Evolutionary conservation across 768 basidiomycete species (phyloP).

Genomic region (Suillus brevipes): DNA sequence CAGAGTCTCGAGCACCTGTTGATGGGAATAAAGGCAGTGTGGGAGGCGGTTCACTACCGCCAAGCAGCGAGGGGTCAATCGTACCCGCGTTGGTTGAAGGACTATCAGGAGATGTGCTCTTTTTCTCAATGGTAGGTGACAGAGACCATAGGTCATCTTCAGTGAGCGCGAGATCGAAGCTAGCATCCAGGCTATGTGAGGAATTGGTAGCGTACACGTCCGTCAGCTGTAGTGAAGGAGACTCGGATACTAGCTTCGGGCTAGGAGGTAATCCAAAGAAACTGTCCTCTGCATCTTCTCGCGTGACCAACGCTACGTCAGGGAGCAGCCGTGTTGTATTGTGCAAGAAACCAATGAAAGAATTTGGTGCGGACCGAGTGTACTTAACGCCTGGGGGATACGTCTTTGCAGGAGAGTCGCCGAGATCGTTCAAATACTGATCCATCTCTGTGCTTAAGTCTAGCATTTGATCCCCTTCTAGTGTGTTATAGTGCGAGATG

Average conservation of each 20-base stretch:
- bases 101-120: background rate
- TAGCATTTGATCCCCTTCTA: background rate
- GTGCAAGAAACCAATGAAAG: constrained; percentile 10
- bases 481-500: background rate
- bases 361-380: constrained; percentile 12
- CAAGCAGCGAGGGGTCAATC: constrained; percentile 34
- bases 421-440: constrained; percentile 27
- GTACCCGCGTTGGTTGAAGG: constrained; percentile 16
- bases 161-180: constrained; percentile 13
- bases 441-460: constrained; percentile 27
- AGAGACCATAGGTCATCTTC: constrained; percentile 6
- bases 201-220: background rate
- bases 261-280: constrained; percentile 32
- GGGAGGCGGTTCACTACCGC: constrained; percentile 12
- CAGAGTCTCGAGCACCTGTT: constrained; percentile 8
- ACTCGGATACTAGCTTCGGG: constrained; percentile 12
- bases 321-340: constrained; percentile 11
- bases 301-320: constrained; percentile 10
- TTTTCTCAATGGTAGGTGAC: background rate
- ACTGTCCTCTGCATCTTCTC: constrained; percentile 14
- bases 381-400: background rate
- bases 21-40: background rate
- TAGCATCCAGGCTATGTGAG: constrained; percentile 4
- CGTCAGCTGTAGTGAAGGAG: background rate
- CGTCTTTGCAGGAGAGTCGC: constrained; percentile 22